Percentiles rank a stretch among this genome's conserved stretches.
Conservation (phyloP, 2,329 filamentous ascomycete species). For the Aspergillus pseudoterreus region DNA sequence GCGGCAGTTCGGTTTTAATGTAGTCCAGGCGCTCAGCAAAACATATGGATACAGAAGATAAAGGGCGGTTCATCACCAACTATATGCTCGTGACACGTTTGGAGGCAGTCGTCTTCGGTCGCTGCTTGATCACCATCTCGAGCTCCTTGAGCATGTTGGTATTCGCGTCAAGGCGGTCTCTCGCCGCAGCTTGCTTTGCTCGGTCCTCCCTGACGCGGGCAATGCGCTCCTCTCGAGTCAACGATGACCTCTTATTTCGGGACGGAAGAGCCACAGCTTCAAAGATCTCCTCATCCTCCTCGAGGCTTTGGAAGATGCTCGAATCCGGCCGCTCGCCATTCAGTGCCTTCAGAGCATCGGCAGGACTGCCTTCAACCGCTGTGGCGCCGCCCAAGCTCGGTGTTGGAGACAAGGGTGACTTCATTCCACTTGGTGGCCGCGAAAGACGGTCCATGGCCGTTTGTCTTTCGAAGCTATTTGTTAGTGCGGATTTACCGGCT, state of each 20-base stretch:
- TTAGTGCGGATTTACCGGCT: slow-evolving; percentile 76
- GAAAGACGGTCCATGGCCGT: slow-evolving; percentile 60
- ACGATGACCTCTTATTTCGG: slow-evolving; percentile 59
- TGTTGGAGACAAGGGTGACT: slow-evolving; percentile 42
- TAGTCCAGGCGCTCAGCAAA: slow-evolving; percentile 1
- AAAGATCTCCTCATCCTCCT: slow-evolving; percentile 72
- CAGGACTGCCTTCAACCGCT: slow-evolving; percentile 55
- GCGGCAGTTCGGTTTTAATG: slow-evolving; percentile 11
- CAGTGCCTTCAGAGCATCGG: slow-evolving; percentile 71
- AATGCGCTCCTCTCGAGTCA: slow-evolving; percentile 85
- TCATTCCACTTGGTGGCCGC: slow-evolving; percentile 46
- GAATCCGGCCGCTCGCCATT: slow-evolving; percentile 60
- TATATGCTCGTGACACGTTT: slow-evolving; percentile 44
- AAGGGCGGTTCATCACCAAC: background rate
- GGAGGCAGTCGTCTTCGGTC: slow-evolving; percentile 34
- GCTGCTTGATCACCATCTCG: slow-evolving; percentile 75
- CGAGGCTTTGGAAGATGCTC: slow-evolving; percentile 24
- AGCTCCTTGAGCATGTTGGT: slow-evolving; percentile 89
- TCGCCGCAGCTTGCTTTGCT: slow-evolving; percentile 65
- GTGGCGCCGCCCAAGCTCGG: slow-evolving; percentile 45
- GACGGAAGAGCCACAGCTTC: slow-evolving; percentile 80
- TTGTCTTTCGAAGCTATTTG: slow-evolving; percentile 76
- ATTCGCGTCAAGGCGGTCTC: slow-evolving; percentile 74
- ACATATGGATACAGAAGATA: slow-evolving; percentile 6
- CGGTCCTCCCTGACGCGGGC: slow-evolving; percentile 84